Evolutionary conservation across 257 asterid species (phyloP).

Genomic region (Capsicum rhomboideum): DNA sequence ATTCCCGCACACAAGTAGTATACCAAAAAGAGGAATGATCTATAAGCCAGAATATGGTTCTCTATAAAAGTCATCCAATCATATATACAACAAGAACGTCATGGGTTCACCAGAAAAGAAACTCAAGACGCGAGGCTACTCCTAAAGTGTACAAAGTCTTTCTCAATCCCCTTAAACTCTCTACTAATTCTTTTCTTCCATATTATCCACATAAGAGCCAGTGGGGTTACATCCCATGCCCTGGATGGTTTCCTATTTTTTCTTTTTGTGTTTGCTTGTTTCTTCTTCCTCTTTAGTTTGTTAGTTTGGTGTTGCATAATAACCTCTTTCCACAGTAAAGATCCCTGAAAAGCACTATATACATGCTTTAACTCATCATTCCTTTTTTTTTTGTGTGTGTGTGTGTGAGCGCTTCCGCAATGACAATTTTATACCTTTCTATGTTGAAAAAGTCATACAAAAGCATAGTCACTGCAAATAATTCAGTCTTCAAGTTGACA

Average conservation of each 20-base stretch:
- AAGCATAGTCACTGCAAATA: background rate
- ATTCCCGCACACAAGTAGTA: background rate
- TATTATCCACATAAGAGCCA: background rate
- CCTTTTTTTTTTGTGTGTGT: background rate
- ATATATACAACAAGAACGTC: background rate
- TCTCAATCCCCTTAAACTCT: background rate
- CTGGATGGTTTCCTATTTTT: background rate
- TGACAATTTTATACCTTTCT: background rate
- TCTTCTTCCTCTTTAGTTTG: background rate
- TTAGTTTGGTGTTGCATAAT: background rate
- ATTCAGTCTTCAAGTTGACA: background rate
- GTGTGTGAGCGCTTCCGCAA: background rate
- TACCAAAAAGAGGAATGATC: background rate
- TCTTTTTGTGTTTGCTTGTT: background rate
- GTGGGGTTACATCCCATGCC: background rate
- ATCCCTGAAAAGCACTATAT: background rate
- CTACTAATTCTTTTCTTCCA: background rate
- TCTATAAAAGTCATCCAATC: background rate
- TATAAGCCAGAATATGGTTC: background rate
- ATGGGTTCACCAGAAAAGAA: background rate
- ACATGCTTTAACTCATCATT: background rate
- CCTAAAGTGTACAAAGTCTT: background rate
- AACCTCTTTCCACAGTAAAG: background rate
- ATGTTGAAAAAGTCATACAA: background rate
- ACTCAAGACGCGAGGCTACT: background rate